These are phyloP conservation scores for Zanthoxylum bungeanum DNA, from an alignment of 345 rosid species.

Conservation along the genomic window DNA sequence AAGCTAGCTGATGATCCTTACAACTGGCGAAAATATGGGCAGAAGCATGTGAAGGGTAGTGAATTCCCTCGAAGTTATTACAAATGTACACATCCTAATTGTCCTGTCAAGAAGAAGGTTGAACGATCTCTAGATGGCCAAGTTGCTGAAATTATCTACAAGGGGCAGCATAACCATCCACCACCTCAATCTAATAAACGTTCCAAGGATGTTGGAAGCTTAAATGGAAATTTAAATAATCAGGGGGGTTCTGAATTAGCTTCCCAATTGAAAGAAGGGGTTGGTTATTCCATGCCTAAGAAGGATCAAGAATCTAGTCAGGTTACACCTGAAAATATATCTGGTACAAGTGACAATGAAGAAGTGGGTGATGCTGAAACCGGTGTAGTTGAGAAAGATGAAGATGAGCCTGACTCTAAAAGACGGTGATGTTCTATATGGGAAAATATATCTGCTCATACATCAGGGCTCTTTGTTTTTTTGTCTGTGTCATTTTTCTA, in stretches of 20 bases:
- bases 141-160: constrained; percentile 80
- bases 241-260: constrained; percentile 26
- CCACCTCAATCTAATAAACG: constrained; percentile 67
- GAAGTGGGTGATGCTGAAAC: constrained; percentile 56
- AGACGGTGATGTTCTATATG: constrained; percentile 45
- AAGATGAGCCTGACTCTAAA: constrained; percentile 67
- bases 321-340: constrained; percentile 44
- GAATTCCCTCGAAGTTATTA: constrained; percentile 83
- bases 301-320: constrained; percentile 64
- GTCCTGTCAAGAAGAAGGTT: constrained; percentile 88
- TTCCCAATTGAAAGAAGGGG: constrained; percentile 29
- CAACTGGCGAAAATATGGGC: constrained; percentile 93
- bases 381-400: constrained; percentile 40
- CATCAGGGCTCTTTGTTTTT: neutral
- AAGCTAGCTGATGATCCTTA: constrained; percentile 73
- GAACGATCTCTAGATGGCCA: constrained; percentile 77
- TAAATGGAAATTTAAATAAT: constrained; percentile 31
- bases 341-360: constrained; percentile 61
- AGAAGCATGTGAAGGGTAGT: constrained; percentile 87
- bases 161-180: constrained; percentile 74
- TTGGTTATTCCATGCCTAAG: constrained; percentile 30
- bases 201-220: constrained; percentile 34
- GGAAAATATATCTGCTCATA: neutral
- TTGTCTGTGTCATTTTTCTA: neutral
- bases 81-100: constrained; percentile 64